Base-by-base conservation (phyloP, 306 rosid species). In the Prunus davidiana region DNA sequence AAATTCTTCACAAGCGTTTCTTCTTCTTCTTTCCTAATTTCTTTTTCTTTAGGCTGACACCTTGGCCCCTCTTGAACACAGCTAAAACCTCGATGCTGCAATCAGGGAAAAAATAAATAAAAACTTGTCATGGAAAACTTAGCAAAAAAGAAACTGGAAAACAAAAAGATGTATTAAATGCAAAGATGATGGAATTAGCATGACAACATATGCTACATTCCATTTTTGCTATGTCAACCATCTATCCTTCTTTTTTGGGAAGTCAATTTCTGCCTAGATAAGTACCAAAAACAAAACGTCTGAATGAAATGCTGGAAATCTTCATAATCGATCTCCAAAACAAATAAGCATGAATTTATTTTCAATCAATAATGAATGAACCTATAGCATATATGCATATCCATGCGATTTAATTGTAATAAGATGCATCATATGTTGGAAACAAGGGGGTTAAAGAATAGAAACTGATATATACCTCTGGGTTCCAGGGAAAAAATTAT, bases 41-140 rank as follows among this genome's bases (percentile, higher is more conserved):
- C 88, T 82, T 91, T 84, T 87, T 87, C 76, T 76, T 88, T 62
- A 79, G 76, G 63, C 85, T 66, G 49, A 28, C 82, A 71, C 72
- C 67, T 63, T 83, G 67, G 41, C 78, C 89, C 78, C 96, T 87
- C 88, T 88, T 87, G 89, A 91, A 89, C 79, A 88, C 89, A 25
- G 93, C 97, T 77, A 94, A 89, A 82, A 90, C 87, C 89, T 91
- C 97, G 52, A 89, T 84, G 82, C 96, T 90, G 89, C 89, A 89
- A 64, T 60, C 84, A 78, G 75, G 76, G 20, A 70, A 49, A 79
- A 38, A 41, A 43, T 13, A 27, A 28, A 28, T 28, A 32, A 34
- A 52, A 34, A 52, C 16, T n/a, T 74, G 67, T 64, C 51, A 38
- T 24, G 19, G 70, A 73, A 24, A 67, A 18, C 41, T 28, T 27